Conservation (phyloP, 2,329 filamentous ascomycete genomes). For the Zymoseptoria brevis region DNA sequence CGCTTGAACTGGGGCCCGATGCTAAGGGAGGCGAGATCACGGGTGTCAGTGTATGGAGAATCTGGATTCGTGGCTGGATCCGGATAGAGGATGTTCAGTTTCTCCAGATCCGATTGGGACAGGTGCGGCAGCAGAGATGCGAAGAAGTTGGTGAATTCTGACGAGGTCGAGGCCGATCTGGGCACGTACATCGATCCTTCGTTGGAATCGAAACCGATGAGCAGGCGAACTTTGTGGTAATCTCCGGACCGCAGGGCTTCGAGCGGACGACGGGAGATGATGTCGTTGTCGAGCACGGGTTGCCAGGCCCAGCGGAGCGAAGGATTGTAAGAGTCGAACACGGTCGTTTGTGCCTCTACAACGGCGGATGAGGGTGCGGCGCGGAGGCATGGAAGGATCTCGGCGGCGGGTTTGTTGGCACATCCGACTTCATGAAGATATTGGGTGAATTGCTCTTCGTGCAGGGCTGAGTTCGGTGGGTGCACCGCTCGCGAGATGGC, state of each 20-base stretch:
- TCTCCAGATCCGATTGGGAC: conserved; percentile 43
- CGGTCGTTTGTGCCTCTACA: conserved; percentile 33
- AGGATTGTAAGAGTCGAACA: conserved; percentile 42
- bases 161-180: conserved; percentile 37
- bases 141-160: conserved; percentile 56
- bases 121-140: conserved; percentile 52
- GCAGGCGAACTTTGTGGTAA: conserved; percentile 52
- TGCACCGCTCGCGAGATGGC: conserved; percentile 42
- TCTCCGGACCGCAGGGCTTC: conserved; percentile 48
- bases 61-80: conserved; percentile 41
- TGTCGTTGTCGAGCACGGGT: conserved; percentile 56
- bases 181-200: conserved; percentile 61
- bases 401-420: conserved; percentile 17
- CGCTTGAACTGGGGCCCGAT: conserved; percentile 51
- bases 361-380: conserved; percentile 31
- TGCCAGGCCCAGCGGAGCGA: conserved; percentile 55
- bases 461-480: conserved; percentile 32
- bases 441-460: conserved; percentile 39
- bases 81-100: conserved; percentile 55
- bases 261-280: conserved; percentile 52
- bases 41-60: conserved; percentile 37
- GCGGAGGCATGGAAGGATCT: conserved; percentile 38
- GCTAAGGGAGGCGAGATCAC: conserved; percentile 22
- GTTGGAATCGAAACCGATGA: conserved; percentile 64
- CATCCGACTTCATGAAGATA: conserved; percentile 34